These are phyloP conservation scores for Primulina eburnea DNA, from an alignment of 257 asterid genomes.

Conservation along the genomic window DNA sequence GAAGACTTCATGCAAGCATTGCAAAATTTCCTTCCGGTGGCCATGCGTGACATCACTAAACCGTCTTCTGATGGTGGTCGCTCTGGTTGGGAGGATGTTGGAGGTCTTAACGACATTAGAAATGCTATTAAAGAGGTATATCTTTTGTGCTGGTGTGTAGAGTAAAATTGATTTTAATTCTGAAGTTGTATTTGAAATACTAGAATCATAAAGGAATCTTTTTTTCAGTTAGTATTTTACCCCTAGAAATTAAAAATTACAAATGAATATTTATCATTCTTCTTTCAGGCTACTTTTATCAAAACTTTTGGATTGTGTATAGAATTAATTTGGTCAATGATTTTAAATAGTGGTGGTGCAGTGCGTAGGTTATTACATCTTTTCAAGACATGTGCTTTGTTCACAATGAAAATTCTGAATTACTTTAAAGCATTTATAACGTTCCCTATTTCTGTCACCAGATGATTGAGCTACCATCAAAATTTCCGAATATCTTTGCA, in stretches of 20 bases:
- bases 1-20: conserved; percentile 78
- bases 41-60: conserved; percentile 91
- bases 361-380: neutral
- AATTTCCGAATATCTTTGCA: conserved; percentile 73
- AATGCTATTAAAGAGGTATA: conserved; percentile 77
- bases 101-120: conserved; percentile 85
- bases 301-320: neutral
- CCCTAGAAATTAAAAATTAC: neutral
- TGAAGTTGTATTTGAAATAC: conserved; percentile 2
- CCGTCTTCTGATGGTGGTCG: conserved; percentile 74
- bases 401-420: conserved; percentile 15
- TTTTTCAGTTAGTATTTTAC: conserved; percentile 9
- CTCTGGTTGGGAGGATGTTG: conserved; percentile 98
- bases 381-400: conserved; percentile 2
- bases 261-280: conserved; percentile 1
- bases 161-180: conserved; percentile 1
- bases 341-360: conserved; percentile 3
- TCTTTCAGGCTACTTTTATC: conserved; percentile 9
- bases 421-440: conserved; percentile 10
- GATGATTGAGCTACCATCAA: conserved; percentile 97
- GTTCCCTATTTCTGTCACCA: conserved; percentile 27
- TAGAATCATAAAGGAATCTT: neutral
- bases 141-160: conserved; percentile 15
- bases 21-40: conserved; percentile 92
- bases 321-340: neutral